A percentile compares a stretch with the other conserved stretches of the same genome.
These are phyloP conservation scores for Candida ulmi DNA, from an alignment of 805 yeast genomes.

Conservation along the genomic window DNA sequence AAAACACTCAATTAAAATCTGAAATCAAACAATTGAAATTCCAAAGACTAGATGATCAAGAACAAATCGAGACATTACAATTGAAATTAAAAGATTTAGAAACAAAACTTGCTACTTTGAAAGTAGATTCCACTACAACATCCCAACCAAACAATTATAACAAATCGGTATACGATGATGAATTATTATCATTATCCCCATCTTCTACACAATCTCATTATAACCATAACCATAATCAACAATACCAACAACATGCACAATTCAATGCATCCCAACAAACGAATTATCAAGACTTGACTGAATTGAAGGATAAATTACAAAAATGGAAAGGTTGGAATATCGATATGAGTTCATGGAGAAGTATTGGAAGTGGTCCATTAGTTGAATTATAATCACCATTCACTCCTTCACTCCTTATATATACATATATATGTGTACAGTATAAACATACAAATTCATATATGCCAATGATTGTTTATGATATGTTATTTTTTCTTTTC, in stretches of 20 bases:
- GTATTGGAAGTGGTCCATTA: slow-evolving; percentile 59
- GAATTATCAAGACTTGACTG: slow-evolving; percentile 31
- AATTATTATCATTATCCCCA: slow-evolving; percentile 13
- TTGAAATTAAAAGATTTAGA: slow-evolving; percentile 22
- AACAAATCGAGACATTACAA: slow-evolving; percentile 27
- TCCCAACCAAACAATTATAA: too few species aligned
- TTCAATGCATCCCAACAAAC: too few species aligned
- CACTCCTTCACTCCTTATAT: background rate
- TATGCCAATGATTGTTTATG: too few species aligned
- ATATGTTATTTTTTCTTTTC: background rate
- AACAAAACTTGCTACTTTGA: slow-evolving; percentile 13
- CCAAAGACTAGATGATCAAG: slow-evolving; percentile 30
- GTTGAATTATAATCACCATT: slow-evolving; percentile 34
- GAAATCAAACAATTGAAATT: slow-evolving; percentile 33
- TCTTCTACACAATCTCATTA: slow-evolving; percentile 20
- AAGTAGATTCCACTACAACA: too few species aligned
- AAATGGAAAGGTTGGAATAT: slow-evolving; percentile 84
- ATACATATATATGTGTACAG: background rate
- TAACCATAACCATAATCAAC: too few species aligned
- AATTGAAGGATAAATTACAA: slow-evolving; percentile 50
- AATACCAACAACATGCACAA: slow-evolving; percentile 4
- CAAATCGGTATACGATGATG: slow-evolving; percentile 17
- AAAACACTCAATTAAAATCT: slow-evolving; percentile 28
- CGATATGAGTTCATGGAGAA: slow-evolving; percentile 81
- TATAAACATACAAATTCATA: too few species aligned